These are phyloP conservation scores for Talaromyces piceae DNA, from an alignment of 2,329 filamentous ascomycete species.

Conservation along the genomic window DNA sequence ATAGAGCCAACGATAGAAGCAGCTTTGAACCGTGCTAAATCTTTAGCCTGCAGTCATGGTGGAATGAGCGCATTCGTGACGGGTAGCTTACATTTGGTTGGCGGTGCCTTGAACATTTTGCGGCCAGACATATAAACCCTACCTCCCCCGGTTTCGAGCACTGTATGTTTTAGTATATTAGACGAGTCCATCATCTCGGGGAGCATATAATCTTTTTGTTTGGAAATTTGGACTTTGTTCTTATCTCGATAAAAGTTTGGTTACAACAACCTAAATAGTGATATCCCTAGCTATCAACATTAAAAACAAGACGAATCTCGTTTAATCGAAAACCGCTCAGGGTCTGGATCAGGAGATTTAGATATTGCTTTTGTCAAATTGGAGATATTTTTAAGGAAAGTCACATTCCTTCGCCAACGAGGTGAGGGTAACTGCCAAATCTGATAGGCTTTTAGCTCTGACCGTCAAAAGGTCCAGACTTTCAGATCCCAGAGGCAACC, in stretches of 20 bases:
- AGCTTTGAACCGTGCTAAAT: constrained; percentile 19
- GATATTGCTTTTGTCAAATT: too few species aligned
- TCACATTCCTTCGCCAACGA: not conserved
- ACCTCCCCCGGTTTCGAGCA: too few species aligned
- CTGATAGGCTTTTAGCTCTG: not conserved
- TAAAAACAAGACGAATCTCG: too few species aligned
- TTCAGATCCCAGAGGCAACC: constrained; percentile 1
- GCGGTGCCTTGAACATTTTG: constrained; percentile 18
- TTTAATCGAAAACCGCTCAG: too few species aligned
- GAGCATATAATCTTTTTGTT: too few species aligned
- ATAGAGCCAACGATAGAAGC: constrained; percentile 19
- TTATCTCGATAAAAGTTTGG: too few species aligned
- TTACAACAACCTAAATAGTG: too few species aligned
- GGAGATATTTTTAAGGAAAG: not conserved
- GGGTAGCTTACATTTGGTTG: constrained; percentile 21
- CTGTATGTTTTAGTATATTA: too few species aligned
- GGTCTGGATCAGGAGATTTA: too few species aligned
- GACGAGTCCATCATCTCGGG: too few species aligned
- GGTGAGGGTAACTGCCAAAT: not conserved
- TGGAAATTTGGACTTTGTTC: too few species aligned
- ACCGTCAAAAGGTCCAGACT: not conserved
- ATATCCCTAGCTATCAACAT: too few species aligned
- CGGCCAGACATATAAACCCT: constrained; percentile 7
- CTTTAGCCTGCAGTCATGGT: constrained; percentile 12
- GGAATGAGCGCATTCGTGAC: constrained; percentile 20